Base-by-base conservation (phyloP, 345 rosid species). In the Carallia pectinifolia region DNA sequence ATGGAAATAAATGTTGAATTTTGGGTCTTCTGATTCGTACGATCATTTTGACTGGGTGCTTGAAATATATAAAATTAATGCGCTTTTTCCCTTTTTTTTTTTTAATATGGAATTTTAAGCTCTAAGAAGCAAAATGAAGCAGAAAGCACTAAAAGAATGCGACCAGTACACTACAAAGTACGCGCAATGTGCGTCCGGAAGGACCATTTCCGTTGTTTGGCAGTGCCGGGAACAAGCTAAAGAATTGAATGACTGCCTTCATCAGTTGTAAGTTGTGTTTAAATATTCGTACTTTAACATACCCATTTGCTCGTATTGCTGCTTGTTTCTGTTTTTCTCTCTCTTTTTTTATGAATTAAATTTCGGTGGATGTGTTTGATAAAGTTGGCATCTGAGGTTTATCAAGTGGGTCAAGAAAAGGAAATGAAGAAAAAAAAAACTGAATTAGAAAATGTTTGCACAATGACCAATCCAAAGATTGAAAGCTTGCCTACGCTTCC, bases 91-190 rank as follows among this genome's bases (percentile, higher is more conserved):
- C 66, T 58, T 29, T 79, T 5, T 38, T 3, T 12, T 3, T 12
- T 12, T 44, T 44, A 10, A 3, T 13, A 15, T 44, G 50, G 16
- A 44, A 56, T 23, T 27, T 56, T 27, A 56, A 95, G 99, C 97
- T 58, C 56, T 95, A 65, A 85, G 97, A 61, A 92, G 98, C 82
- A 95, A 95, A 81, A 95, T 95, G 99, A 95, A 95, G 90, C 81
- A 81, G 64, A 92, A 85, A 79, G 99, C 99, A 6, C 73, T 95
- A 7, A 90, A 82, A 70, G 91, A 89, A 62, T 95, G 99, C 61
- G 92, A 92, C n/a, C 77, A 81, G 10, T 89, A 76, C 79, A 79
- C 97, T 47, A 81, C 94, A 1, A 90, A 86, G 69, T 95, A 89
- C 58, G 98, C 98, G 2, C 77, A 92, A 72, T 95, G 99, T 73